Percentiles rank a stretch among this genome's conserved stretches.
Conservation (phyloP, 108 stramenopile genomes). For the Fragilaria radians region DNA sequence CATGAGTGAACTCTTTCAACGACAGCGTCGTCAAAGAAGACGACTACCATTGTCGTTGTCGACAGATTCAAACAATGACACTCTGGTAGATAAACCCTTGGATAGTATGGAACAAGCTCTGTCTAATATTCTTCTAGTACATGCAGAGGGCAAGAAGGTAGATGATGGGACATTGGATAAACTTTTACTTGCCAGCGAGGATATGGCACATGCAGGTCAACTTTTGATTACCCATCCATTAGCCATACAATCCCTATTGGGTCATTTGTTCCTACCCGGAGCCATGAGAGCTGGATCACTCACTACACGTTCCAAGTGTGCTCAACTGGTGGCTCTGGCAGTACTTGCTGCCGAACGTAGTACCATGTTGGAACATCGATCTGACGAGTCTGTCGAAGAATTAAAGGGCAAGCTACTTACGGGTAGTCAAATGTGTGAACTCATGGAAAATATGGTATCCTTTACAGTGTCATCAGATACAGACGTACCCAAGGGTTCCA, state of each 20-base stretch:
- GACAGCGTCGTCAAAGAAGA: conserved; percentile 46
- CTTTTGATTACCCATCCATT: conserved; percentile 58
- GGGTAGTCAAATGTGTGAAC: conserved; percentile 71
- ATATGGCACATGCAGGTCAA: conserved; percentile 43
- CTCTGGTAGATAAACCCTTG: conserved; percentile 10
- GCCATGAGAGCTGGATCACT: conserved; percentile 22
- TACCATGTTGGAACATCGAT: conserved; percentile 1
- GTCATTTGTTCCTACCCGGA: conserved; percentile 54
- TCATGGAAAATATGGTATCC: conserved; percentile 75
- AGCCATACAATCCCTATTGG: conserved; percentile 47
- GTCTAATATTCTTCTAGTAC: conserved; percentile 42
- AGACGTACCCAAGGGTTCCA: conserved; percentile 8
- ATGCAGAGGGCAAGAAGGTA: conserved; percentile 43
- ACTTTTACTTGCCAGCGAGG: conserved; percentile 34
- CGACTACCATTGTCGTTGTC: too few species aligned
- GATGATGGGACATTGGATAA: conserved; percentile 54
- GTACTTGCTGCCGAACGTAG: conserved; percentile 48
- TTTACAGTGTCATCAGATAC: conserved; percentile 42
- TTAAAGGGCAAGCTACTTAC: conserved; percentile 30
- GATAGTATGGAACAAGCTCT: conserved; percentile 47
- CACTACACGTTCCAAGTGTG: conserved; percentile 55
- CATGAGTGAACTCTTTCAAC: conserved; percentile 66
- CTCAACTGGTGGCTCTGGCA: conserved; percentile 58
- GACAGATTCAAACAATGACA: conserved; percentile 3
- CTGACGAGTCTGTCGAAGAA: conserved; percentile 25